Evolutionary conservation across 352 stramenopile species (phyloP), one percentile per base, ranked within the genome.

Genomic region (Phytophthora pistaciae): DNA sequence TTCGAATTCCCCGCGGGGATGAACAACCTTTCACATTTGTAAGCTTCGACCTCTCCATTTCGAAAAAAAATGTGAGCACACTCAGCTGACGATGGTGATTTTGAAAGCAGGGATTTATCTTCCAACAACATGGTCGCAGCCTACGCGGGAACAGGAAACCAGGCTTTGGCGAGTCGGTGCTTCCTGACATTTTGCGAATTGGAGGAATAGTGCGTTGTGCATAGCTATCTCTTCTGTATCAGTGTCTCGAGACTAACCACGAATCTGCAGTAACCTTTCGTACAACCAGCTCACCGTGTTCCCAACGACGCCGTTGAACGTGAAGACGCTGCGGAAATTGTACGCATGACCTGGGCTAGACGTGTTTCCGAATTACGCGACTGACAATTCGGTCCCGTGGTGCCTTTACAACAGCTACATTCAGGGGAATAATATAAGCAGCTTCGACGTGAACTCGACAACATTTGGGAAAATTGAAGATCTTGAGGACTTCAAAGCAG

Each of bases 31-130:
- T 70, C 63, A 27, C 44, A 68, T 23, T 33, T 84, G 76, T 87
- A 79, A 20, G 77, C 11, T 4, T 42, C 27, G 3, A 8, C 46
- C 16, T 6, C 23, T 33, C 36, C 14, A 21, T 8, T 56, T 38
- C 42, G 1, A n/a, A n/a, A 49, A 21, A n/a, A 23, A 11, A 10
- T 49, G 14, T 44, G 3, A 11, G 36, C 29, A 44, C 6, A 49
- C 8, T 49, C 42, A 49, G 42, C 42, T 48, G 5, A 48, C 40
- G 42, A 21, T 9, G 14, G 9, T 21, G 42, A 1, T 10, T 58
- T 56, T 72, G 16, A 40, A 13, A 2, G 5, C 66, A 88, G 80
- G n/a, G 76, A 86, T 71, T 23, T 88, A 18, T 83, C 75, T 9
- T 44, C 54, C 13, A 86, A 85, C 56, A 67, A 77, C n/a, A 58